Evolutionary conservation across 148 eudicot species (phyloP), one percentile per base, ranked within the genome.

Genomic region (Arbutus unedo): DNA sequence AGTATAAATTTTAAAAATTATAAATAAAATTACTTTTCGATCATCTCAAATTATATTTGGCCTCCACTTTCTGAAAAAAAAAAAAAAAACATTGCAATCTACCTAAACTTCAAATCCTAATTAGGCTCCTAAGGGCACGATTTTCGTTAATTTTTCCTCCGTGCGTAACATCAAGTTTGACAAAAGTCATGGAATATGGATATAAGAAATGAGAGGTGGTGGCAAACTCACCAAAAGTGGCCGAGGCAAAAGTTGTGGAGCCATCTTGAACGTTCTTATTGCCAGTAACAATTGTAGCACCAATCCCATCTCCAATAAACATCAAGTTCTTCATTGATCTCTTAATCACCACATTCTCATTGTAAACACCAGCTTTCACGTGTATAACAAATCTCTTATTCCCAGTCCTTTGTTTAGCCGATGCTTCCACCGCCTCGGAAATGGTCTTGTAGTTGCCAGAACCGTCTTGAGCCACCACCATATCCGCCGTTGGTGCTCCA

Each of bases 251-350:
- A 31, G 88, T 86, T 25, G 88, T 93, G 10, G 79, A 91, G 13
- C 90, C 91, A 82, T 79, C 91, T 53, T 75, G 77, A 43, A 54
- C 89, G 77, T 82, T 90, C 64, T 76, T 89, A 66, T 78, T 83
- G 16, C 89, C 76, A 0, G 88, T 90, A 57, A 93, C 87, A 77
- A 93, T 68, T 8, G 97, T 93, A 4, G 84, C 85, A 44, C 84
- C 93, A 8, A 90, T 93, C 16, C 97, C 97, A 85, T 93, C 97
- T 55, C 97, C 94, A 15, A 91, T 74, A 31, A 93, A 21, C 93
- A 88, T 90, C 87, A 93, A 78, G 74, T 90, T 90, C 79, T 85
- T 88, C 88, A 89, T 84, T 11, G 85, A 81, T 44, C 82, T 88
- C 49, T 80, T 81, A 68, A 93, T 81, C 68, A 51, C 93, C 3